Evolutionary conservation across 176 grass and related monocot genomes (phyloP).

Genomic region (Alopecurus myosuroides): DNA sequence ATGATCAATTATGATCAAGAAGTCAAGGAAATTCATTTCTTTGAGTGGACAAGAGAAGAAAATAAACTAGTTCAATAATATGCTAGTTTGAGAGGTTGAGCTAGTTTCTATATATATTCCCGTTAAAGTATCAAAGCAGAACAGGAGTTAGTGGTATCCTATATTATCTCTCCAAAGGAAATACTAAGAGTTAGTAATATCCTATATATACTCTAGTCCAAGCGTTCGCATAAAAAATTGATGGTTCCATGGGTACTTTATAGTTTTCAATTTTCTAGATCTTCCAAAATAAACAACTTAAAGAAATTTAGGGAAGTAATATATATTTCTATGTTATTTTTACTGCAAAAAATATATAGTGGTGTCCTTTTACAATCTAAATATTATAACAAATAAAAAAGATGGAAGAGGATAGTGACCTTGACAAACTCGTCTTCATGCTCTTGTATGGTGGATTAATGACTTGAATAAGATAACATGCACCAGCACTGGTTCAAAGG

Average conservation of each 20-base stretch:
- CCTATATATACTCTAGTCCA: too few species aligned
- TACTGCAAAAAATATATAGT: too few species aligned
- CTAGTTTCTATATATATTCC: not conserved
- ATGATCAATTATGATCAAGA: not conserved
- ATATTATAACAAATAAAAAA: not conserved
- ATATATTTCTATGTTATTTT: not conserved
- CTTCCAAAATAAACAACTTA: too few species aligned
- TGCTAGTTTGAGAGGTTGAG: not conserved
- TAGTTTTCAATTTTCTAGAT: too few species aligned
- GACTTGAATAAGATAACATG: not conserved
- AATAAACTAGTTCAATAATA: not conserved
- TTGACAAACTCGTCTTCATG: not conserved
- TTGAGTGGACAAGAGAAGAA: not conserved
- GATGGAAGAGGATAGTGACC: not conserved
- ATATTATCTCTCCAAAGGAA: too few species aligned
- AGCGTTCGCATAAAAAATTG: too few species aligned
- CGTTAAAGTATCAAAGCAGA: not conserved
- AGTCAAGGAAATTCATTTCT: not conserved
- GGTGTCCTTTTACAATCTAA: not conserved
- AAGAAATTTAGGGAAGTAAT: conserved; percentile 6
- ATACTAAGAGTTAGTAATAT: not conserved
- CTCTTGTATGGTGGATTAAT: not conserved
- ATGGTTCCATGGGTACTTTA: too few species aligned
- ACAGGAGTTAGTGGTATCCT: not conserved
- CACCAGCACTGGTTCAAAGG: too few species aligned